A percentile compares a stretch with the other conserved stretches of the same genome.
phyloP scores from a whole-genome alignment of 2,329 filamentous ascomycete genomes.

The Karstenula rhodostoma region DNA sequence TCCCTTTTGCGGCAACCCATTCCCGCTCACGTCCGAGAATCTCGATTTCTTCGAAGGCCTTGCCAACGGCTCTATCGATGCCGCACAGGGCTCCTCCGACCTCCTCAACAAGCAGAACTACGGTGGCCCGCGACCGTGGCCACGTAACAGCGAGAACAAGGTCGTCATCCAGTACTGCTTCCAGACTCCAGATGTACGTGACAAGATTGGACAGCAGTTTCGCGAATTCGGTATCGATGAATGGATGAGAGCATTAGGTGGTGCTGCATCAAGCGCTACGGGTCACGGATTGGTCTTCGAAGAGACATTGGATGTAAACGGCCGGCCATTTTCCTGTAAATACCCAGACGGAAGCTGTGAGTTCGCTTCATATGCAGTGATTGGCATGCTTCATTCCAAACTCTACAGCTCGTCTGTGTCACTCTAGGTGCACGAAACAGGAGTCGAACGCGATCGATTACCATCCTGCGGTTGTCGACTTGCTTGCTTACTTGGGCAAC shows the following conservation, averaged over 20 bases:
- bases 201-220: not conserved
- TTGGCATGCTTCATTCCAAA: not conserved
- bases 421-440: too few relatives aligned
- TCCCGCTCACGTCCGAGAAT: not conserved
- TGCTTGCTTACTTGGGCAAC: not conserved
- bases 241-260: constrained; percentile 4
- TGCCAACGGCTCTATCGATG: not conserved
- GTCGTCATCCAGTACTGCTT: constrained; percentile 10
- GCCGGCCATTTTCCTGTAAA: not conserved
- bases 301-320: not conserved
- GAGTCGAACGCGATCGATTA: not conserved
- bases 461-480: too few relatives aligned
- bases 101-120: not conserved
- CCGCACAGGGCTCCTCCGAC: constrained; percentile 6
- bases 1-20: constrained; percentile 7
- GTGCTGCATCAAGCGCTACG: not conserved
- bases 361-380: not conserved
- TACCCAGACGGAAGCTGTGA: not conserved
- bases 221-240: not conserved
- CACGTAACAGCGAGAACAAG: constrained; percentile 7
- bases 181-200: not conserved
- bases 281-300: not conserved
- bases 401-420: not conserved
- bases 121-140: constrained; percentile 5
- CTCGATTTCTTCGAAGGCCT: constrained; percentile 2